Evolutionary conservation across 2,329 filamentous ascomycete genomes (phyloP).

Genomic region (Sporothrix mexicana): DNA sequence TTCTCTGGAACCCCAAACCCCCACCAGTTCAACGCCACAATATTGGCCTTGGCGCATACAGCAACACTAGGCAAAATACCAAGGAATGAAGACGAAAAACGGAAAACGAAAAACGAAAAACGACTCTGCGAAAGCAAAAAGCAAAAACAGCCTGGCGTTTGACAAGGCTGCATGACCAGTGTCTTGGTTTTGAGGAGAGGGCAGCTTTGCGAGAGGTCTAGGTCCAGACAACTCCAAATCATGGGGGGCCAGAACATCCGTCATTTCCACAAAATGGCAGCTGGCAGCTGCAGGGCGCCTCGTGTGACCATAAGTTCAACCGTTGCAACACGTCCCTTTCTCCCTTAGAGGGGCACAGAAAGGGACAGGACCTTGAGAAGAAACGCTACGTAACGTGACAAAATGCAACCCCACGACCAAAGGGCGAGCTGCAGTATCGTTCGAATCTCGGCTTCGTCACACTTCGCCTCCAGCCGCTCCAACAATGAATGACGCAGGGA

Average conservation of each 20-base stretch:
- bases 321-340: background rate
- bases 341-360: background rate
- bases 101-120: background rate
- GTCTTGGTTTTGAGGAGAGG: background rate
- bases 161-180: slow-evolving; percentile 10
- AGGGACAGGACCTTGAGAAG: background rate
- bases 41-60: slow-evolving; percentile 6
- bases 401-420: background rate
- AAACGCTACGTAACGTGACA: background rate
- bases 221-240: too few relatives aligned
- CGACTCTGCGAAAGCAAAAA: background rate
- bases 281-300: background rate
- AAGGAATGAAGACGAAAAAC: background rate
- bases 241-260: too few relatives aligned
- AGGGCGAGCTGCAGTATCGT: background rate
- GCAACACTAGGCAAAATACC: background rate
- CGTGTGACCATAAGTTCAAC: background rate
- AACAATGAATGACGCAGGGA: too few relatives aligned
- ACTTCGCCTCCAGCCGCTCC: background rate
- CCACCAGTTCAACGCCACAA: background rate
- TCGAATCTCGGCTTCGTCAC: too few relatives aligned
- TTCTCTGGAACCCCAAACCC: background rate
- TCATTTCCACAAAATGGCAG: background rate
- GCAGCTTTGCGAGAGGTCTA: background rate
- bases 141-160: background rate